Evolutionary conservation across 2,329 filamentous ascomycete species (phyloP).

Genomic region (Xylaria sp.): DNA sequence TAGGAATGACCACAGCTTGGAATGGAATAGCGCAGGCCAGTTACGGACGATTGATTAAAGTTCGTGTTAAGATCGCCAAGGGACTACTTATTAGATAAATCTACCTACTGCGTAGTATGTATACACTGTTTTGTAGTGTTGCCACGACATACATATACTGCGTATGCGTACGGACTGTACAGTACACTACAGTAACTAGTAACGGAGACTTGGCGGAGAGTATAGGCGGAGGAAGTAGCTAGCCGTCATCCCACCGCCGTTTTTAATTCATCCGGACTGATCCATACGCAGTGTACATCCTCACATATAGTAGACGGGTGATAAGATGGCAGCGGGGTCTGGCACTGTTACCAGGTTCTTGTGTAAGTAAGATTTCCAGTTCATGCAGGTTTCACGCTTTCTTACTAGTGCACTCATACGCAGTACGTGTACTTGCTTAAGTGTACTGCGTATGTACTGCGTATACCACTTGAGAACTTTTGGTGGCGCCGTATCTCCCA

Average conservation of each 20-base stretch:
- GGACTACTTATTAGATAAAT: slow-evolving; percentile 2
- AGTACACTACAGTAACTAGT: neutral
- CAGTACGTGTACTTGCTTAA: too few relatives aligned
- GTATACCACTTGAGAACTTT: too few relatives aligned
- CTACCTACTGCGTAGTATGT: neutral
- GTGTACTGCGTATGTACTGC: too few relatives aligned
- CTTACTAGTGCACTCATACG: too few relatives aligned
- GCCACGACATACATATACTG: too few relatives aligned
- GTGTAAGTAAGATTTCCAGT: slow-evolving; percentile 30
- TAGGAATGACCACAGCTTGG: slow-evolving; percentile 6
- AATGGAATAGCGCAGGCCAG: slow-evolving; percentile 18
- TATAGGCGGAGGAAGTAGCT: slow-evolving; percentile 2
- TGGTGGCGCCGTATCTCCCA: too few relatives aligned
- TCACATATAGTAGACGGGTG: slow-evolving; percentile 1
- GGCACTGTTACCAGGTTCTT: slow-evolving; percentile 18
- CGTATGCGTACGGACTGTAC: too few relatives aligned
- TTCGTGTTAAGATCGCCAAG: slow-evolving; percentile 27
- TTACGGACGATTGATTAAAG: slow-evolving; percentile 12
- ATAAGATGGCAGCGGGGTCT: slow-evolving; percentile 24
- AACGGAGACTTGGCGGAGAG: neutral
- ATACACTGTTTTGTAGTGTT: too few relatives aligned
- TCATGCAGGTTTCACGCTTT: slow-evolving; percentile 35
- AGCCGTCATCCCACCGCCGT: slow-evolving; percentile 26
- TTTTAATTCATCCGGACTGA: neutral
- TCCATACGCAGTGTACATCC: too few relatives aligned